phyloP scores from a whole-genome alignment of 2,329 filamentous ascomycete species.

The Aspergillus pseudonomiae region DNA sequence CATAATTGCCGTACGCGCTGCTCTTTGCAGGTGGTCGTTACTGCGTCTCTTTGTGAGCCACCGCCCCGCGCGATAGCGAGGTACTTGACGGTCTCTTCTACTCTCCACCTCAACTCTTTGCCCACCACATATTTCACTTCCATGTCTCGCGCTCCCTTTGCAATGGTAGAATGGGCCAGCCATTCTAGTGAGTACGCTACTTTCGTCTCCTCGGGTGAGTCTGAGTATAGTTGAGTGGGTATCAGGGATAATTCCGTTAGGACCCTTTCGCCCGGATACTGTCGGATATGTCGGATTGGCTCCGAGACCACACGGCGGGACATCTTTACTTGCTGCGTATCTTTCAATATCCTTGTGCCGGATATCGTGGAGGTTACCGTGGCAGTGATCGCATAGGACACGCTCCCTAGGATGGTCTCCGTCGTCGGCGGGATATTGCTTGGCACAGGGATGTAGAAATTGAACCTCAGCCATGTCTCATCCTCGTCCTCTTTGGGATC shows the following conservation, averaged over 20 bases:
- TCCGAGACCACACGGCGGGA: neutral
- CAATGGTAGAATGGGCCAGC: neutral
- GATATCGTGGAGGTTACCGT: neutral
- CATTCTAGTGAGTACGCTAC: neutral
- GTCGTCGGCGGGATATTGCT: neutral
- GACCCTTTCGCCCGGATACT: constrained; percentile 1
- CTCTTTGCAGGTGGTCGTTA: neutral
- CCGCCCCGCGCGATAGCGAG: neutral
- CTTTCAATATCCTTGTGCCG: neutral
- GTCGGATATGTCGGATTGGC: neutral
- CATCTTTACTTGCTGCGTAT: neutral
- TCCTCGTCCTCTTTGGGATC: neutral
- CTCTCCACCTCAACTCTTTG: neutral
- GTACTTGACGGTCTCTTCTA: neutral
- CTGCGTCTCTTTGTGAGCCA: neutral
- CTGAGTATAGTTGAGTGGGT: neutral
- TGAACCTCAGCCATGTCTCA: neutral
- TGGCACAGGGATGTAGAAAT: neutral
- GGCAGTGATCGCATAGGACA: neutral
- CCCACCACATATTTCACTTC: neutral
- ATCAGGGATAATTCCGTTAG: neutral
- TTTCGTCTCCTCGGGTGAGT: neutral
- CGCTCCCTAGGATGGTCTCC: neutral
- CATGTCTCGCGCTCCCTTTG: neutral
- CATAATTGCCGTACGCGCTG: neutral